A percentile compares a stretch with the other conserved stretches of the same genome.
Conservation (phyloP, 2,329 filamentous ascomycete species). For the Scedosporium aurantiacum region DNA sequence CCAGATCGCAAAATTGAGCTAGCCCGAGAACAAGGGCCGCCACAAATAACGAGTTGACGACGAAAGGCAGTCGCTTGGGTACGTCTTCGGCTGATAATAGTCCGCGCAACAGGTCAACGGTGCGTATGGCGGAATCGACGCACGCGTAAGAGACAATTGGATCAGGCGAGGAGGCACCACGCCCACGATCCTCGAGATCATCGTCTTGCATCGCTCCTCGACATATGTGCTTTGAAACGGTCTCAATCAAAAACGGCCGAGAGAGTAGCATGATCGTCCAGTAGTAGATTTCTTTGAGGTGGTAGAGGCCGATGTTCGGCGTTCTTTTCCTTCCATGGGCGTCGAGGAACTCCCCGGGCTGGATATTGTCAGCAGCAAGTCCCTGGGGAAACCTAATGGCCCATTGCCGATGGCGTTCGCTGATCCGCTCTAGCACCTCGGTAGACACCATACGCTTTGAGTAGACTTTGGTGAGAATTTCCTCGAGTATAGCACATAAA, state of each 20-base stretch:
- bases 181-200: too few relatives aligned
- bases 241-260: slow-evolving; percentile 23
- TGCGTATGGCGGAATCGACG: slow-evolving; percentile 22
- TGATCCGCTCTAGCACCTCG: slow-evolving; percentile 15
- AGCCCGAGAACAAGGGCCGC: slow-evolving; percentile 31
- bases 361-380: slow-evolving; percentile 12
- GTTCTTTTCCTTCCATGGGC: slow-evolving; percentile 10
- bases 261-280: slow-evolving; percentile 27
- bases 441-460: slow-evolving; percentile 19
- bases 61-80: slow-evolving; percentile 30
- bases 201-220: not conserved
- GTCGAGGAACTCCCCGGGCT: slow-evolving; percentile 9
- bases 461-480: slow-evolving; percentile 23
- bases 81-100: slow-evolving; percentile 22
- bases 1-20: slow-evolving; percentile 32
- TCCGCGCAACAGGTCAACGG: slow-evolving; percentile 25
- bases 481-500: slow-evolving; percentile 25
- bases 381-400: slow-evolving; percentile 11
- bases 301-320: slow-evolving; percentile 18
- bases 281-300: slow-evolving; percentile 26
- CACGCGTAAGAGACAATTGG: slow-evolving; percentile 21
- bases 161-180: slow-evolving; percentile 9
- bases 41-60: slow-evolving; percentile 34
- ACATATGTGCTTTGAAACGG: slow-evolving; percentile 9
- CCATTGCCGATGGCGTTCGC: slow-evolving; percentile 18